A percentile compares a stretch with the other conserved stretches of the same genome.
phyloP scores from a whole-genome alignment of 1,139 yeast genomes.

The Pichia terricola region DNA sequence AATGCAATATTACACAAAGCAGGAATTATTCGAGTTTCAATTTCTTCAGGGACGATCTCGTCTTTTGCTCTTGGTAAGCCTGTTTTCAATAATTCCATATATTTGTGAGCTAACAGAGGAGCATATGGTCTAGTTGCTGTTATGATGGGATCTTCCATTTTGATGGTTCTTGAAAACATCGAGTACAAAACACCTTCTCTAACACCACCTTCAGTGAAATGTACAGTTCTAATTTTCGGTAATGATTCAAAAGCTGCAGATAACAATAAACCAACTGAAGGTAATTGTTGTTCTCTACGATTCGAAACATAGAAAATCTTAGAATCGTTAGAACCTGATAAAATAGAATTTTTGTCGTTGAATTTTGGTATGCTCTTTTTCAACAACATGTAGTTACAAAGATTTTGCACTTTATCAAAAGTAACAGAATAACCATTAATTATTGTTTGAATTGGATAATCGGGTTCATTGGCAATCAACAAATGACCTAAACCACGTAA shows the following conservation, averaged over 20 bases:
- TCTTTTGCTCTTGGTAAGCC: conserved; percentile 36
- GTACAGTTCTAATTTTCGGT: conserved; percentile 49
- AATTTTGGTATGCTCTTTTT: conserved; percentile 33
- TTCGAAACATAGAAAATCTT: conserved; percentile 52
- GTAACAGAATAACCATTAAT: conserved; percentile 56
- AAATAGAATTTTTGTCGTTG: conserved; percentile 3
- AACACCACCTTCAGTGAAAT: conserved; percentile 63
- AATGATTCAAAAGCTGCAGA: conserved; percentile 48
- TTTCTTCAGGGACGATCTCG: conserved; percentile 42
- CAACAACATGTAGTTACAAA: conserved; percentile 39
- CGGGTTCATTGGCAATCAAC: conserved; percentile 39
- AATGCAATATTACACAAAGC: conserved; percentile 61
- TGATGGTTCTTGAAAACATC: conserved; percentile 41
- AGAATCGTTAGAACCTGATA: conserved; percentile 13
- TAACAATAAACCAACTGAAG: conserved; percentile 53
- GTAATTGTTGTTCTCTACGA: conserved; percentile 50
- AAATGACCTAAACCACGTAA: conserved; percentile 55
- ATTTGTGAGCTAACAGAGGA: conserved; percentile 45
- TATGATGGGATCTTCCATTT: conserved; percentile 52
- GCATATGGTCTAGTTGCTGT: conserved; percentile 60
- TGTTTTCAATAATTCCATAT: conserved; percentile 37
- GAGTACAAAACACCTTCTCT: conserved; percentile 62
- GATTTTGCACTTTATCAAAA: conserved; percentile 36
- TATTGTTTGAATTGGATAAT: conserved; percentile 51
- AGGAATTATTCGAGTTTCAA: conserved; percentile 49